phyloP scores from a whole-genome alignment of 805 yeast genomes.

The Metschnikowia lachancei region DNA sequence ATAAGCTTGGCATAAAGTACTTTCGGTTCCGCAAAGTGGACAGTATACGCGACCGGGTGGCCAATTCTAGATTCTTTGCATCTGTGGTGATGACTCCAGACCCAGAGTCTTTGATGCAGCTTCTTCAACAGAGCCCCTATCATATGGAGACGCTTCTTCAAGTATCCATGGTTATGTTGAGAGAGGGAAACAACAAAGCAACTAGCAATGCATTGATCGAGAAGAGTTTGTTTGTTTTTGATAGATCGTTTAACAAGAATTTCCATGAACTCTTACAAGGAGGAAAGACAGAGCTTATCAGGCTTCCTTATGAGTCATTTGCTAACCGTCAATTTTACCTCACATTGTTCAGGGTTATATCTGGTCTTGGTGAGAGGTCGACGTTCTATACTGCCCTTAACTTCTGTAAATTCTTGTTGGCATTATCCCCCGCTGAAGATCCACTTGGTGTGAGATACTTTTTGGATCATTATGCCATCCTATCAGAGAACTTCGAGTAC shows the following conservation, averaged over 20 bases:
- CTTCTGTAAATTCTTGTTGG: constrained; percentile 66
- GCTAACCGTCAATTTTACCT: constrained; percentile 76
- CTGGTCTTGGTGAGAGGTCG: constrained; percentile 70
- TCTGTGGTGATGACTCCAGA: constrained; percentile 73
- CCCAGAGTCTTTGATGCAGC: constrained; percentile 63
- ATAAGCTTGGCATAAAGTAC: constrained; percentile 47
- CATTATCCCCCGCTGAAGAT: constrained; percentile 74
- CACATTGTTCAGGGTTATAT: constrained; percentile 68
- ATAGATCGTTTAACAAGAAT: constrained; percentile 63
- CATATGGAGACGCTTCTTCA: constrained; percentile 78
- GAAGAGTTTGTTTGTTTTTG: constrained; percentile 74
- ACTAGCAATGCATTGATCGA: constrained; percentile 74
- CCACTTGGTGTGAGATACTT: constrained; percentile 82
- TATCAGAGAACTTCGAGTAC: constrained; percentile 62
- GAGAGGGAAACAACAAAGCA: constrained; percentile 71
- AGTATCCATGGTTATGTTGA: constrained; percentile 65
- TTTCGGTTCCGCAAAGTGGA: constrained; percentile 51
- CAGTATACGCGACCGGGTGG: constrained; percentile 33
- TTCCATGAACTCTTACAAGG: constrained; percentile 45
- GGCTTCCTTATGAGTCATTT: constrained; percentile 73
- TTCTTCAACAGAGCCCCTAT: constrained; percentile 64
- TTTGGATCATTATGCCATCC: constrained; percentile 73
- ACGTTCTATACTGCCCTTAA: constrained; percentile 74
- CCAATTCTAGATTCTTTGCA: constrained; percentile 54
- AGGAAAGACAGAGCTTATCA: constrained; percentile 54